Evolutionary conservation across 805 yeast species (phyloP).

Genomic region (Candida tammaniensis): DNA sequence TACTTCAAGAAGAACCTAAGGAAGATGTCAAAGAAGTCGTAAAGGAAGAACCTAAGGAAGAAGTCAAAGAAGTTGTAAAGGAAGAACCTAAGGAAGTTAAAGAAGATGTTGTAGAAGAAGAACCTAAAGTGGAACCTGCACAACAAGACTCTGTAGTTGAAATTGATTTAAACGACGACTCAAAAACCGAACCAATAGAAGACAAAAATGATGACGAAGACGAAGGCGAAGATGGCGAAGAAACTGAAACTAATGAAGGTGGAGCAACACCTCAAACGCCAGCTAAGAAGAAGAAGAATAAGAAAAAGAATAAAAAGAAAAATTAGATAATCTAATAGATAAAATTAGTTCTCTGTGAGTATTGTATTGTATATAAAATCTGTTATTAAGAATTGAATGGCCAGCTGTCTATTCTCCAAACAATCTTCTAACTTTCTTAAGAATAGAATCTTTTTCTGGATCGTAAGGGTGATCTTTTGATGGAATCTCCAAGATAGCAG

Average conservation of each 20-base stretch:
- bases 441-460: slow-evolving; percentile 95
- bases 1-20: slow-evolving; percentile 1
- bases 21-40: slow-evolving; percentile 1
- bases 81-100: slow-evolving; percentile 10
- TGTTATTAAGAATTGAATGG: too few relatives aligned
- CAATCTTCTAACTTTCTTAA: slow-evolving; percentile 89
- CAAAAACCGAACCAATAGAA: slow-evolving; percentile 4
- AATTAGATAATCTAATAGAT: slow-evolving; percentile 6
- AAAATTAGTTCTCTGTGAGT: too few relatives aligned
- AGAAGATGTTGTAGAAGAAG: slow-evolving; percentile 7
- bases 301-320: slow-evolving; percentile 22
- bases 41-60: slow-evolving; percentile 9
- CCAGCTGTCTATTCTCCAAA: slow-evolving; percentile 87
- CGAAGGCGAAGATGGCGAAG: slow-evolving; percentile 4
- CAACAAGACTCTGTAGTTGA: slow-evolving; percentile 3
- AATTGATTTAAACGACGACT: slow-evolving; percentile 7
- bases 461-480: slow-evolving; percentile 98
- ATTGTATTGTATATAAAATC: neutral
- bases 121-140: slow-evolving; percentile 5
- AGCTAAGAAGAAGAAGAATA: slow-evolving; percentile 28
- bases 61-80: slow-evolving; percentile 5
- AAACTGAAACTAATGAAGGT: slow-evolving; percentile 1
- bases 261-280: slow-evolving; percentile 6
- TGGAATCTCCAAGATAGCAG: slow-evolving; percentile 95
- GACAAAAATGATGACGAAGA: slow-evolving; percentile 11